Percentiles rank a stretch among this genome's conserved stretches.
These are phyloP conservation scores for Huntiella savannae DNA, from an alignment of 2,329 filamentous ascomycete species.

Conservation along the genomic window DNA sequence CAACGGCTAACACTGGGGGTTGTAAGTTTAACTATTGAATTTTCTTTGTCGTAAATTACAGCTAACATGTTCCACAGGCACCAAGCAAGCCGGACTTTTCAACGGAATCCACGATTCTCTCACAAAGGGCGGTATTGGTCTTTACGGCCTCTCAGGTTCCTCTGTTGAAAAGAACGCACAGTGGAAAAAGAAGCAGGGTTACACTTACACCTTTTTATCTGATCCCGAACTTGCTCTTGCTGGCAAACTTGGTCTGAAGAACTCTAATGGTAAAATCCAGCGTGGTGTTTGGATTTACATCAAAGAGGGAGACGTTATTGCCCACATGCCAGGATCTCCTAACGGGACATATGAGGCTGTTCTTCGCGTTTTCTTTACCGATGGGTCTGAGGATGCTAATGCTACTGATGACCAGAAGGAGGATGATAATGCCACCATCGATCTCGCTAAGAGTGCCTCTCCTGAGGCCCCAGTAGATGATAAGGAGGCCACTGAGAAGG, in stretches of 20 bases:
- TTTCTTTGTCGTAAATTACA: not conserved
- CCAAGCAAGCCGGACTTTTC: conserved; percentile 82
- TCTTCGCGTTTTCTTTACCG: too few species aligned
- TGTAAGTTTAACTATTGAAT: conserved; percentile 40
- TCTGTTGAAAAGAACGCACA: conserved; percentile 78
- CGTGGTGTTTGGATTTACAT: conserved; percentile 78
- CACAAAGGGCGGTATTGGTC: conserved; percentile 58
- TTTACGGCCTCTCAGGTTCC: conserved; percentile 82
- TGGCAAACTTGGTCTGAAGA: conserved; percentile 73
- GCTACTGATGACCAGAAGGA: too few species aligned
- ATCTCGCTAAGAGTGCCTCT: too few species aligned
- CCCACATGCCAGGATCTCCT: conserved; percentile 48
- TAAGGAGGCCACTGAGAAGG: conserved; percentile 12
- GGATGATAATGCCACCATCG: too few species aligned
- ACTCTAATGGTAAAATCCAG: conserved; percentile 58
- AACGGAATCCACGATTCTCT: conserved; percentile 65
- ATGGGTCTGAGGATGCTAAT: too few species aligned
- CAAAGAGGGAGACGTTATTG: conserved; percentile 63
- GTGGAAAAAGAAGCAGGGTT: conserved; percentile 79
- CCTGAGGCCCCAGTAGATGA: conserved; percentile 25
- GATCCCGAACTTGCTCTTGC: conserved; percentile 61
- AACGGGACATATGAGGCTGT: too few species aligned
- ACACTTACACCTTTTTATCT: conserved; percentile 77
- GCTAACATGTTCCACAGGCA: conserved; percentile 38
- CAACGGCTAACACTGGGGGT: conserved; percentile 81